A percentile compares a stretch with the other conserved stretches of the same genome.
Evolutionary conservation across 2,329 filamentous ascomycete genomes (phyloP).

Genomic region (Penicillium hordei): DNA sequence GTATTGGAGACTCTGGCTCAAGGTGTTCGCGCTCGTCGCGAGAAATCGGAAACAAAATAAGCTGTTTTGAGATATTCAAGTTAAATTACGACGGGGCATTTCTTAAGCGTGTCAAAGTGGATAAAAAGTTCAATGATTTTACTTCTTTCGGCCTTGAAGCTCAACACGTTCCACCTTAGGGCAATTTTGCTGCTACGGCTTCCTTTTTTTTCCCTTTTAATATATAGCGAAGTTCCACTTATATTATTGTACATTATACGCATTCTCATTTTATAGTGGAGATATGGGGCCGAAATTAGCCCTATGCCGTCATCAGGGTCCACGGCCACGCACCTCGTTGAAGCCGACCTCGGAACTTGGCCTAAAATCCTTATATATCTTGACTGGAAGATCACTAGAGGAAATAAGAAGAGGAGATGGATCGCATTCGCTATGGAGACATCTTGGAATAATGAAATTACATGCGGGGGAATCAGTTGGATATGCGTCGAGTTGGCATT

Average conservation of each 20-base stretch:
- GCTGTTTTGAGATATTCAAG: background rate
- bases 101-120: slow-evolving; percentile 2
- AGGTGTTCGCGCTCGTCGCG: slow-evolving; percentile 73
- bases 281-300: background rate
- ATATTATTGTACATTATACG: background rate
- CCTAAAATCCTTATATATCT: background rate
- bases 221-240: background rate
- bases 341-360: background rate
- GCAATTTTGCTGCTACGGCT: background rate
- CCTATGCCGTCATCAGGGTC: slow-evolving; percentile 4
- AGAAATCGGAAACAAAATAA: slow-evolving; percentile 36
- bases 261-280: background rate
- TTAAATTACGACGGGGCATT: slow-evolving; percentile 4
- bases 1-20: slow-evolving; percentile 76
- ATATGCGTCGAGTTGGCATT: background rate
- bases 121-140: slow-evolving; percentile 5
- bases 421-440: background rate
- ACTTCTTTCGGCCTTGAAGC: background rate
- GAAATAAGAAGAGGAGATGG: background rate
- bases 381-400: background rate
- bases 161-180: background rate
- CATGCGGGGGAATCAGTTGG: background rate
- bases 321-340: background rate
- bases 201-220: background rate
- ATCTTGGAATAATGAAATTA: background rate